Conservation (phyloP, 768 basidiomycete species). For the Kondoa malvinella region DNA sequence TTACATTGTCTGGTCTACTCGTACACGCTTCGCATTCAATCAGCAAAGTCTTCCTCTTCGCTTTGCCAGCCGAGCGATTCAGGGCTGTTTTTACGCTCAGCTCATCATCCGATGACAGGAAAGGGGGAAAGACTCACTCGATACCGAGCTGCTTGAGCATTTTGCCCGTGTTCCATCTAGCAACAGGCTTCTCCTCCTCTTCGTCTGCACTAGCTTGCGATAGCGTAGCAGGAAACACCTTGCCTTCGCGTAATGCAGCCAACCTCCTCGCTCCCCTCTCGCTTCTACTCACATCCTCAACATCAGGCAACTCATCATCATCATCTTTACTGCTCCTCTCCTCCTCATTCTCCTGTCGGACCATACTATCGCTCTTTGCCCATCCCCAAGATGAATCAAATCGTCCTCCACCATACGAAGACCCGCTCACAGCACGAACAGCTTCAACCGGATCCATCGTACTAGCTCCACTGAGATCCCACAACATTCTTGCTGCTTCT, state of each 20-base stretch:
- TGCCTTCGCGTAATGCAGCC: background rate
- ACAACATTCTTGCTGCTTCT: background rate
- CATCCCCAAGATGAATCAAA: background rate
- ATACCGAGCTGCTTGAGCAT: background rate
- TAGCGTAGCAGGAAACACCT: background rate
- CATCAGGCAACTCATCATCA: background rate
- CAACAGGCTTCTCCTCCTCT: background rate
- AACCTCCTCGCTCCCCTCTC: background rate
- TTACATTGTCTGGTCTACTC: no score
- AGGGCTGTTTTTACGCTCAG: background rate
- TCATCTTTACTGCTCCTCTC: background rate
- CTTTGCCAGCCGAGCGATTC: slow-evolving; percentile 7
- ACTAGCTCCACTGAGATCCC: background rate
- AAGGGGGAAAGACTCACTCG: background rate
- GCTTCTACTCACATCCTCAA: background rate
- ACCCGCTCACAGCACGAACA: no score
- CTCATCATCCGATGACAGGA: background rate
- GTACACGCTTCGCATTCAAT: no score
- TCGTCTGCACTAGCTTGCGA: background rate
- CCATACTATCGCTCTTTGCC: background rate
- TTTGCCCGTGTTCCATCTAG: background rate
- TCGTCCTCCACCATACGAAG: background rate
- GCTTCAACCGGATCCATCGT: no score
- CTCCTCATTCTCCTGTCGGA: background rate
- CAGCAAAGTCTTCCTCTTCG: slow-evolving; percentile 7